These are phyloP conservation scores for Hemerocallis citrina DNA, from an alignment of 106 monocot species.

Conservation along the genomic window DNA sequence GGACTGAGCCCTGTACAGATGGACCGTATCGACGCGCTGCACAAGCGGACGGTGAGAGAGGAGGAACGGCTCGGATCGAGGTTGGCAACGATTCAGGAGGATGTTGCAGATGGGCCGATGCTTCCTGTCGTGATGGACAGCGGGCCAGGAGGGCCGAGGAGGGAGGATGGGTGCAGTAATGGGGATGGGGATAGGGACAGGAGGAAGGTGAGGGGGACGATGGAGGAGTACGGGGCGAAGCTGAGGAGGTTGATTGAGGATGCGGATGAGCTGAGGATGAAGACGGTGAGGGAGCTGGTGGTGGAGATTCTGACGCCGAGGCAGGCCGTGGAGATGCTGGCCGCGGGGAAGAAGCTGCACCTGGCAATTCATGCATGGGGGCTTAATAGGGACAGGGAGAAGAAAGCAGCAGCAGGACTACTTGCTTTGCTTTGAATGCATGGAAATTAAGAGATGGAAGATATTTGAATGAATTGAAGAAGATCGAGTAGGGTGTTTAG, in stretches of 20 bases:
- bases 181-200: neutral
- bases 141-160: too few relatives aligned
- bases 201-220: neutral
- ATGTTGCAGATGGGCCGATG: constrained; percentile 32
- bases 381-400: constrained; percentile 7
- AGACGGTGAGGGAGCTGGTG: constrained; percentile 25
- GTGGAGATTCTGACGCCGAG: constrained; percentile 35
- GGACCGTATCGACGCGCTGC: neutral
- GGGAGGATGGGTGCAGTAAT: neutral
- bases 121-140: constrained; percentile 12
- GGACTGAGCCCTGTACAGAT: neutral
- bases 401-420: neutral
- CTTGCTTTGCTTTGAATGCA: too few relatives aligned
- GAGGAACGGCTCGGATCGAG: neutral
- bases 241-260: constrained; percentile 23
- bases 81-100: constrained; percentile 24
- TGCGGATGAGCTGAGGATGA: constrained; percentile 44
- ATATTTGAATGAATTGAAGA: too few relatives aligned
- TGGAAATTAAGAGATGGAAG: too few relatives aligned
- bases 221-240: neutral
- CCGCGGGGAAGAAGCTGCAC: constrained; percentile 46
- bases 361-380: constrained; percentile 36
- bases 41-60: neutral
- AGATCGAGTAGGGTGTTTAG: too few relatives aligned
- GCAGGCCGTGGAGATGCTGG: constrained; percentile 48